Conservation (phyloP, 768 basidiomycete genomes). For the Tylopilus cervinicoccineus region DNA sequence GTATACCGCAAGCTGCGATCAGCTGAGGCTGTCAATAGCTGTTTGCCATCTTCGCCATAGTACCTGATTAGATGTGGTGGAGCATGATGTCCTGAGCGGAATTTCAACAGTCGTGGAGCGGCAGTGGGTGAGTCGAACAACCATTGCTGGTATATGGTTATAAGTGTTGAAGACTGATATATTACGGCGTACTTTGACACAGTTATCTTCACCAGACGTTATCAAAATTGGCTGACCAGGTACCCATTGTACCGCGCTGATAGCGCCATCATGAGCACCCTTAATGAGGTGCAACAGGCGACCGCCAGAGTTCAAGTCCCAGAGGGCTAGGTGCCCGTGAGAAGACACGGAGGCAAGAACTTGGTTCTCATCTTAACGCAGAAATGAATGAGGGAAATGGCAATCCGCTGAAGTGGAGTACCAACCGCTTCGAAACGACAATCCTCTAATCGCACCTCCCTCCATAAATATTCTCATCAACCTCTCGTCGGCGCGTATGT, state of each 20-base stretch:
- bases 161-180: not conserved
- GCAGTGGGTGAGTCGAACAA: conserved; percentile 88
- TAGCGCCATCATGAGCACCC: conserved; percentile 84
- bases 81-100: conserved; percentile 85
- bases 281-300: conserved; percentile 79
- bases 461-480: conserved; percentile 91
- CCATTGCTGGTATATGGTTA: conserved; percentile 75
- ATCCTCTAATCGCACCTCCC: conserved; percentile 67
- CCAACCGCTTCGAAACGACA: conserved; percentile 85
- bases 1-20: conserved; percentile 89
- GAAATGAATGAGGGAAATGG: conserved; percentile 2
- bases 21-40: conserved; percentile 81
- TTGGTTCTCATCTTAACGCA: conserved; percentile 72
- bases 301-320: conserved; percentile 86
- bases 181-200: conserved; percentile 68
- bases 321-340: conserved; percentile 84
- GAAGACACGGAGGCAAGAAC: conserved; percentile 86
- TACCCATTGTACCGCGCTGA: conserved; percentile 86
- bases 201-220: conserved; percentile 91
- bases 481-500: conserved; percentile 85
- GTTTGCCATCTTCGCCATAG: conserved; percentile 97
- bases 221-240: conserved; percentile 89
- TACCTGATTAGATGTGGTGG: conserved; percentile 92
- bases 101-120: conserved; percentile 85
- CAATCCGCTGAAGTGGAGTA: conserved; percentile 11